Evolutionary conservation across 306 rosid species (phyloP).

Genomic region (Begonia masoniana): DNA sequence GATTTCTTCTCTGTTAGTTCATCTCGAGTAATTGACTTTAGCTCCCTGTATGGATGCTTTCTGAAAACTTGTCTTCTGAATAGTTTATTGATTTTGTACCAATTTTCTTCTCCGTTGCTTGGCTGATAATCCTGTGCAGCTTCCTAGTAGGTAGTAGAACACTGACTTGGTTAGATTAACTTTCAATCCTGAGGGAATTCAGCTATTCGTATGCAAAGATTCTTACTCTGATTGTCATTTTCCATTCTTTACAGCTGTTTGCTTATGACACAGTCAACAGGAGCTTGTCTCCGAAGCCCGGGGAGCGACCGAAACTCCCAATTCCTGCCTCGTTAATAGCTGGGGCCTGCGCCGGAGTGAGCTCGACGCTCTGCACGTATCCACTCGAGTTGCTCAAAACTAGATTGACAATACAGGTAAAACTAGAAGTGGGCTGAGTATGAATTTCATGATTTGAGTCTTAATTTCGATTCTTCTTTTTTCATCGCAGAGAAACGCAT

Average conservation of each 20-base stretch:
- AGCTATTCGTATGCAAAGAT: no score
- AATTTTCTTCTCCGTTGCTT: no score
- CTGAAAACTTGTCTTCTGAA: no score
- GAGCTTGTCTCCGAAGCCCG: slow-evolving; percentile 51
- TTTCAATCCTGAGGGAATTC: no score
- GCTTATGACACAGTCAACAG: slow-evolving; percentile 90
- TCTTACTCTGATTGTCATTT: neutral
- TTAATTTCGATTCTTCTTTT: neutral
- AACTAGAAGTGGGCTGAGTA: slow-evolving; percentile 1
- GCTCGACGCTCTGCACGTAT: slow-evolving; percentile 77
- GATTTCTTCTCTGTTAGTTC: no score
- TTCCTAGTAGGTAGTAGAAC: no score
- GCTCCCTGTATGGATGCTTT: no score
- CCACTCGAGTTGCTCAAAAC: slow-evolving; percentile 93
- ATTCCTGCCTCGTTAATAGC: slow-evolving; percentile 87
- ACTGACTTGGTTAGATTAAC: no score
- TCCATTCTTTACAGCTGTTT: slow-evolving; percentile 56
- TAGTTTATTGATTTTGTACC: no score
- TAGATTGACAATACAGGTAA: slow-evolving; percentile 86
- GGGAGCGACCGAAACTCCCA: slow-evolving; percentile 60
- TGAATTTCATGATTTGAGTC: neutral
- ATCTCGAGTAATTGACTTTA: no score
- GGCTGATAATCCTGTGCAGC: no score
- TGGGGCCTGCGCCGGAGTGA: slow-evolving; percentile 98
- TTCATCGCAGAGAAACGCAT: slow-evolving; percentile 62